Evolutionary conservation across 116 monocot species (phyloP).

Genomic region (Zostera marina): DNA sequence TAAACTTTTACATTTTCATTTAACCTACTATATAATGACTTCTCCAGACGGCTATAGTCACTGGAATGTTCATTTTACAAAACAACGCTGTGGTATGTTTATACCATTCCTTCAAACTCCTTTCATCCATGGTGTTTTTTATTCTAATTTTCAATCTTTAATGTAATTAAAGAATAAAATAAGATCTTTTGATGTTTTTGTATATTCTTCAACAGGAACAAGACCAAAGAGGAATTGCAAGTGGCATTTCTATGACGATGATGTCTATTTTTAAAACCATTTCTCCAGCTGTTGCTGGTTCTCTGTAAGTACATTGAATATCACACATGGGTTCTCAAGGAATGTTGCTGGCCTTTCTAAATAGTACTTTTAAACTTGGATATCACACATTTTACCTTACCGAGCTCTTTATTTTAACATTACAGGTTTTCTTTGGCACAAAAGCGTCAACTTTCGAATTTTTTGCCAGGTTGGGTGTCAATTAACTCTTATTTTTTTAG

Average conservation of each 20-base stretch:
- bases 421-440: conserved; percentile 18
- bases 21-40: neutral
- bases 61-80: conserved; percentile 58
- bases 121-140: no score
- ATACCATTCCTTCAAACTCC: no score
- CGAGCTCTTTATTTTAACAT: neutral
- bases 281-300: conserved; percentile 67
- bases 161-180: no score
- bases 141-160: no score
- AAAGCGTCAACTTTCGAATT: conserved; percentile 5
- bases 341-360: no score
- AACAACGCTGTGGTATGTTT: conserved; percentile 73
- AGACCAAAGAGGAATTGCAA: conserved; percentile 90
- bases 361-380: no score
- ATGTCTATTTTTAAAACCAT: conserved; percentile 75
- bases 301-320: conserved; percentile 32
- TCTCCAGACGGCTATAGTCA: conserved; percentile 12
- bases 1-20: neutral
- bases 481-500: no score
- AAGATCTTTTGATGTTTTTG: no score
- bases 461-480: conserved; percentile 14
- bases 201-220: conserved; percentile 25
- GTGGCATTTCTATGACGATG: conserved; percentile 61
- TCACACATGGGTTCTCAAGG: no score
- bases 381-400: no score